Evolutionary conservation across 495 filamentous ascomycete genomes (phyloP), one percentile per base, ranked within the genome.

Genomic region (Penicillium cataractarum): DNA sequence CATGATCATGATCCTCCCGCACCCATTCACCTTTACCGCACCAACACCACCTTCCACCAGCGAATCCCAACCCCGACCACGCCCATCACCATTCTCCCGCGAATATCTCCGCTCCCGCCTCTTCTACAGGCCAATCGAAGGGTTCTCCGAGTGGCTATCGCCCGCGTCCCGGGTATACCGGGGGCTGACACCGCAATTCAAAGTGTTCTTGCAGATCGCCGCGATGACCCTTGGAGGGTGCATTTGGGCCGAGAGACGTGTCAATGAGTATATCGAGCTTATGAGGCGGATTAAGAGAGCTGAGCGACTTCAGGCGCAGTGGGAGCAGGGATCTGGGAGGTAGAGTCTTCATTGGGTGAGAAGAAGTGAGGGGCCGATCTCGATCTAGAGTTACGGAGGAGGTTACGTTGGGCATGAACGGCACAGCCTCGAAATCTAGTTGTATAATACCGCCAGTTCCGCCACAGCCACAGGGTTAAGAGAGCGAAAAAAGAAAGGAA

Each of bases 181-280:
- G 27, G 86, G 89, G 0, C 71, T 96, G 65, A 97, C 93, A 2
- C 79, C 92, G 21, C 93, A 96, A 72, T 97, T 96, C 76, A 97
- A 97, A 79, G 86, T 93, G 80, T 96, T 92, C 66, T 76, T 97
- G 29, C 92, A 96, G 71, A 91, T 96, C 79, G 91, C 89, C 22
- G 86, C 84, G 57, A 96, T 96, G 92, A 92, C 91, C 15, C 65
- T 95, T 35, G 93, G 93, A 9, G 87, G 89, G 53, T 92, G 90
- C 82, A 82, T 96, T 35, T 92, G 92, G 82, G 92, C 92, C 0
- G 93, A 97, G 76, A 79, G 80, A 58, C 80, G 90, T 46, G 80
- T 96, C 52, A 83, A 87, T 31, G 83, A 87, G 35, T 94, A 92
- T 66, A 76, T 79, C 40, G 68, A 80, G 27, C 59, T 80, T 40